Evolutionary conservation across 805 yeast species (phyloP), one percentile per base, ranked within the genome.

Genomic region (Candida maesae): DNA sequence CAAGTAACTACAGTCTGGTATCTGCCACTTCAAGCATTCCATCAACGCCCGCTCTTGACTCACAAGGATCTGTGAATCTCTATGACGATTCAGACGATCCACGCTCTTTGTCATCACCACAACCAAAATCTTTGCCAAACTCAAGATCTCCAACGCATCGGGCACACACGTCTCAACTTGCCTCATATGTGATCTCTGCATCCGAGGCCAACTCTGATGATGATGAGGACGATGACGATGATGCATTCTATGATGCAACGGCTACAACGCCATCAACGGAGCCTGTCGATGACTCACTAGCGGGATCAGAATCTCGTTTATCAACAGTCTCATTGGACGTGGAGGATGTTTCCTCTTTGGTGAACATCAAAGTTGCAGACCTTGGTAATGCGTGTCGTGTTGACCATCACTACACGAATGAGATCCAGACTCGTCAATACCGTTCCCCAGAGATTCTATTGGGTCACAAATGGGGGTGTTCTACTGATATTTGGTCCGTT

Each of bases 401-500:
- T 20, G 66, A 74, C 50, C 73, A 71, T 39, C 87, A 81, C 56
- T 81, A 75, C 56, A 78, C 85, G 5, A 76, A 78, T 52, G 84
- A 79, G 53, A 79, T 80, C 44, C 84, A 80, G 58, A 80, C 87
- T 2, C 60, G 87, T 42, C 85, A 80, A 52, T 80, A 80, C 53
- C 60, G 87, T 27, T 66, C 83, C 1, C 85, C 86, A 0, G 87
- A 81, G 51, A 74, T 79, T 3, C 66, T 81, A 5, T 56, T 81
- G 29, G 79, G 79, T 17, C 69, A 71, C 28, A 63, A 66, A 38
- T 79, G 84, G 83, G 85, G 84, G 8, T 74, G 80, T 20, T 80
- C 91, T 40, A 82, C 95, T 1, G 99, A 93, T 64, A 74, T 91
- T 35, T 93, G 99, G 99, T 85, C 96, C n/a, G 70, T 85, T 54